Evolutionary conservation across 2,329 filamentous ascomycete genomes (phyloP).

Genomic region (Aureobasidium mangrovei): DNA sequence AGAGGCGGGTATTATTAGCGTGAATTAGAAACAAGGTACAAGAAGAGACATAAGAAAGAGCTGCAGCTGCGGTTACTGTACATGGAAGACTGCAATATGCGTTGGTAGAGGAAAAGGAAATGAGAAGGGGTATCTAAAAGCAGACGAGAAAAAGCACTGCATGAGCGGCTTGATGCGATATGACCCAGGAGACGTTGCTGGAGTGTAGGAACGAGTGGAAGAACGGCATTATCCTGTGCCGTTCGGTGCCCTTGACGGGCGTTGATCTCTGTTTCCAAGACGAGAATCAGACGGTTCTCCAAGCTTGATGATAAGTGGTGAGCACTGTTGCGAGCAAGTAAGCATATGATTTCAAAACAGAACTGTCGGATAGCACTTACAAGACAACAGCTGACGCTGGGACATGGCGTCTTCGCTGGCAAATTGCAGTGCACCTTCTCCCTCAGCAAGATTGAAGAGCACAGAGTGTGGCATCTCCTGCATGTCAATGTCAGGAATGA

Average conservation of each 20-base stretch:
- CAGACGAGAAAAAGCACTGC: not conserved
- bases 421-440: constrained; percentile 49
- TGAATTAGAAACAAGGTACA: not conserved
- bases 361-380: constrained; percentile 29
- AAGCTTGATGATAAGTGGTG: constrained; percentile 19
- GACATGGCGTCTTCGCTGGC: constrained; percentile 50
- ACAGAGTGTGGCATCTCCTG: constrained; percentile 89
- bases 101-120: not conserved
- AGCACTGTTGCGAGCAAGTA: constrained; percentile 17
- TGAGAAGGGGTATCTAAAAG: constrained; percentile 6
- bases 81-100: constrained; percentile 2
- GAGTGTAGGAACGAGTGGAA: not conserved
- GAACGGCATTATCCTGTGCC: constrained; percentile 1
- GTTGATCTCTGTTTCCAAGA: not conserved
- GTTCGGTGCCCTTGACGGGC: not conserved
- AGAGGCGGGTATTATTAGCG: not conserved
- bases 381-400: constrained; percentile 43
- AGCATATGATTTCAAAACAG: not conserved
- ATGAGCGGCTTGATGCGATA: not conserved
- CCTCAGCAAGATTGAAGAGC: constrained; percentile 51
- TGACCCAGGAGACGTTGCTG: not conserved
- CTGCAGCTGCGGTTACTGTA: not conserved
- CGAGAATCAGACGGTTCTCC: constrained; percentile 2
- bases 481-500: constrained; percentile 78
- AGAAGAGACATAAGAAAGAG: not conserved